A percentile compares a stretch with the other conserved stretches of the same genome.
phyloP scores from a whole-genome alignment of 2,329 filamentous ascomycete species.

The Reticulascus tulasneorum region DNA sequence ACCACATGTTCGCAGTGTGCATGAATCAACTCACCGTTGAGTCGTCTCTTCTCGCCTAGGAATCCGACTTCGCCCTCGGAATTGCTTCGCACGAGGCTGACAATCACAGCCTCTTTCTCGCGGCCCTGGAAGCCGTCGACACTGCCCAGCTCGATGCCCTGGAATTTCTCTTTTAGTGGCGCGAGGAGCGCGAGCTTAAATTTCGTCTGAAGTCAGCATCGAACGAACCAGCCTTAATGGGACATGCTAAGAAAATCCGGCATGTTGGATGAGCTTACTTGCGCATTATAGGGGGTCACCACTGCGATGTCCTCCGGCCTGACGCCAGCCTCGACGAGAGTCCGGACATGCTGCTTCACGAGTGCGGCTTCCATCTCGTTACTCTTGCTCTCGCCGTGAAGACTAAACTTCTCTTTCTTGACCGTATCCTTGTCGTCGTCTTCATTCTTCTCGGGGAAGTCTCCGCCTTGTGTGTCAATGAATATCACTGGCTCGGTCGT shows the following conservation, averaged over 20 bases:
- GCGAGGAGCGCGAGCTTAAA: slow-evolving; percentile 70
- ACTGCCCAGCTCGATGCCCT: slow-evolving; percentile 88
- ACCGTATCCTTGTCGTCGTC: slow-evolving; percentile 55
- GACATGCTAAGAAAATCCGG: not conserved
- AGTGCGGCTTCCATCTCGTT: slow-evolving; percentile 87
- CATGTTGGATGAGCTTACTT: slow-evolving; percentile 47
- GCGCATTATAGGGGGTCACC: slow-evolving; percentile 94
- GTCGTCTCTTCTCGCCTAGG: slow-evolving; percentile 79
- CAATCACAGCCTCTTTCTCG: slow-evolving; percentile 92
- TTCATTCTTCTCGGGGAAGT: slow-evolving; percentile 80
- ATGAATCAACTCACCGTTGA: slow-evolving; percentile 70
- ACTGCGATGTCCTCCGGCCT: slow-evolving; percentile 83
- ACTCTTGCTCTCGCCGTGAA: slow-evolving; percentile 68
- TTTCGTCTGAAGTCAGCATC: slow-evolving; percentile 18
- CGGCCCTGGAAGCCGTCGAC: slow-evolving; percentile 96
- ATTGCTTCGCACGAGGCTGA: slow-evolving; percentile 94
- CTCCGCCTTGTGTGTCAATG: slow-evolving; percentile 92
- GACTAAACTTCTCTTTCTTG: slow-evolving; percentile 40
- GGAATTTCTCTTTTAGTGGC: slow-evolving; percentile 74
- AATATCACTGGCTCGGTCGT: slow-evolving; percentile 86
- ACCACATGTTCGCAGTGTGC: slow-evolving; percentile 3
- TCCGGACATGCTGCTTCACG: slow-evolving; percentile 71
- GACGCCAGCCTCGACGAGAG: slow-evolving; percentile 75
- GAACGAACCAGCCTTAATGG: not conserved
- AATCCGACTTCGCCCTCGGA: slow-evolving; percentile 85